A percentile compares a stretch with the other conserved stretches of the same genome.
Conservation (phyloP, 768 basidiomycete species). For the Collybia nuda region DNA sequence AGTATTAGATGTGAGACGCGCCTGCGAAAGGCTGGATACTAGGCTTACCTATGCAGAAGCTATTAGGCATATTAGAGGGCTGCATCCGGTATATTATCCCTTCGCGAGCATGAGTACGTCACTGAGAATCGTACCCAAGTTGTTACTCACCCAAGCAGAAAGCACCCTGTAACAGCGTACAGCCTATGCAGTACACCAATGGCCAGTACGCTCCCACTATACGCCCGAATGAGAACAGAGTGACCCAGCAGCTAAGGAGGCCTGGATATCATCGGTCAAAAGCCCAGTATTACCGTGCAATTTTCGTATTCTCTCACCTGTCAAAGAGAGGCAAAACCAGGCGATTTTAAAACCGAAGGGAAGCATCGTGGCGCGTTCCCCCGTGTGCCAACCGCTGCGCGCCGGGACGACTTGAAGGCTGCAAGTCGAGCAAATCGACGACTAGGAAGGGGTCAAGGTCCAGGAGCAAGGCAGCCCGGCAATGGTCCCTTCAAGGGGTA, state of each 20-base stretch:
- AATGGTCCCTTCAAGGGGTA: neutral
- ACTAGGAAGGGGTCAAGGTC: too few species aligned
- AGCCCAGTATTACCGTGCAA: neutral
- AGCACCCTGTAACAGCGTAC: constrained; percentile 50
- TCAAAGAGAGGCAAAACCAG: constrained; percentile 59
- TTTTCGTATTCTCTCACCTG: constrained; percentile 34
- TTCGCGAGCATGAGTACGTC: constrained; percentile 18
- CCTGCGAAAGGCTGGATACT: neutral
- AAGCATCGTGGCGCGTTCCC: constrained; percentile 39
- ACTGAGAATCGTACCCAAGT: neutral
- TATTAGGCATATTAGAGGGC: constrained; percentile 53
- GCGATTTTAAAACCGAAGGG: constrained; percentile 52
- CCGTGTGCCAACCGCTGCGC: constrained; percentile 1
- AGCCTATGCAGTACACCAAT: constrained; percentile 45
- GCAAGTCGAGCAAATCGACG: too few species aligned
- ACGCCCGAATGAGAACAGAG: constrained; percentile 43
- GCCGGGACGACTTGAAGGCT: neutral
- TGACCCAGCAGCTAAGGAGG: constrained; percentile 47
- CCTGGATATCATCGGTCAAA: constrained; percentile 33
- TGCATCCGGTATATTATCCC: constrained; percentile 69
- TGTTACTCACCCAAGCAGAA: constrained; percentile 56
- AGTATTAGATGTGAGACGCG: neutral
- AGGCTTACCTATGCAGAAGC: constrained; percentile 55
- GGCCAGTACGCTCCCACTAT: constrained; percentile 48
- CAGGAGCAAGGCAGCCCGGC: too few species aligned